These are phyloP conservation scores for Physcia stellaris DNA, from an alignment of 495 filamentous ascomycete species.

Conservation along the genomic window DNA sequence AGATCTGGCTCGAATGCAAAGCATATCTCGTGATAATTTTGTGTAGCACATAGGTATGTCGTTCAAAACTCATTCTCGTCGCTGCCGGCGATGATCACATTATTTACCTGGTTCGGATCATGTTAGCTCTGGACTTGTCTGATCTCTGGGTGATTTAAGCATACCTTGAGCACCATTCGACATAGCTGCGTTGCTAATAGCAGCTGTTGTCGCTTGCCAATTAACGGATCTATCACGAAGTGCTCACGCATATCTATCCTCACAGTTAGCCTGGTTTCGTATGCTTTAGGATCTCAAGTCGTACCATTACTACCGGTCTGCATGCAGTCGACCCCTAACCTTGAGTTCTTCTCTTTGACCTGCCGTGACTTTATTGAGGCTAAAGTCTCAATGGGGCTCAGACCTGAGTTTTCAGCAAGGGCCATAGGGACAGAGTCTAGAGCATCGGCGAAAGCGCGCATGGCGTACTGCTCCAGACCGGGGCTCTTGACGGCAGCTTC, in stretches of 20 bases:
- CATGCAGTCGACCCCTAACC: slow-evolving; percentile 97
- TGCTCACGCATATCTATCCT: slow-evolving; percentile 76
- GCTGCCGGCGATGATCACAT: slow-evolving; percentile 88
- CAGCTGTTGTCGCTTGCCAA: slow-evolving; percentile 94
- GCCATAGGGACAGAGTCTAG: slow-evolving; percentile 94
- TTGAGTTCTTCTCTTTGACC: slow-evolving; percentile 73
- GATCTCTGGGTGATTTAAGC: slow-evolving; percentile 14
- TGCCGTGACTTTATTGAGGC: slow-evolving; percentile 92
- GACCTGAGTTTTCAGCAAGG: slow-evolving; percentile 88
- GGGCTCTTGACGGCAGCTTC: slow-evolving; percentile 91
- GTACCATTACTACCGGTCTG: slow-evolving; percentile 72
- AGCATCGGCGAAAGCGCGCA: slow-evolving; percentile 94
- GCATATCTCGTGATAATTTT: too few species aligned
- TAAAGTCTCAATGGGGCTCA: slow-evolving; percentile 90
- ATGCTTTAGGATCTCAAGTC: slow-evolving; percentile 12
- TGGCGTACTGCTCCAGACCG: slow-evolving; percentile 94
- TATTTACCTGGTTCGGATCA: slow-evolving; percentile 46
- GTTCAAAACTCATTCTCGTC: slow-evolving; percentile 84
- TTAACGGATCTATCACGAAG: slow-evolving; percentile 95
- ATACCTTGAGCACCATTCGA: slow-evolving; percentile 96
- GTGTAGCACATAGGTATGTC: background rate
- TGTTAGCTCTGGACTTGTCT: background rate
- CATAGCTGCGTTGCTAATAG: slow-evolving; percentile 93
- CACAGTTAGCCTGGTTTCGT: slow-evolving; percentile 1
- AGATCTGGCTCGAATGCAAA: too few species aligned